phyloP scores from a whole-genome alignment of 306 rosid species.

The Boehmeria nivea region DNA sequence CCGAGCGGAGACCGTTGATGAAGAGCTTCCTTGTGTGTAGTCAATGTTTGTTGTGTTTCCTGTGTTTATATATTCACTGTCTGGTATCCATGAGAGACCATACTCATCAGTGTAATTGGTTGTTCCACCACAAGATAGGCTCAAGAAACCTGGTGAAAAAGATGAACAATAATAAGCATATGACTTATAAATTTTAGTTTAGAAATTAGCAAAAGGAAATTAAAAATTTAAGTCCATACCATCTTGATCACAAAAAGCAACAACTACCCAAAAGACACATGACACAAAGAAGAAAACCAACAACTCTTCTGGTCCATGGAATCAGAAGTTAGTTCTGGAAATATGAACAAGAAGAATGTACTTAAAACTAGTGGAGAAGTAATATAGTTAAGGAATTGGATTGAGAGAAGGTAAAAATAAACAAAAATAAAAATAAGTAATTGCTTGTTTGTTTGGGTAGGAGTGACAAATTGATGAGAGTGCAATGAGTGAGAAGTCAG shows the following conservation, averaged over 20 bases:
- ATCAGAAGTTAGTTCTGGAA: background rate
- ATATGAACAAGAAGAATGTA: slow-evolving; percentile 14
- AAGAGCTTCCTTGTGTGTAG: slow-evolving; percentile 30
- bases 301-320: slow-evolving; percentile 36
- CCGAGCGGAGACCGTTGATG: slow-evolving; percentile 38
- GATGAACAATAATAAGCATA: too few species aligned
- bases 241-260: slow-evolving; percentile 49
- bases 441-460: slow-evolving; percentile 39
- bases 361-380: background rate
- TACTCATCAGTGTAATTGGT: slow-evolving; percentile 49
- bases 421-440: slow-evolving; percentile 36
- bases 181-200: too few species aligned
- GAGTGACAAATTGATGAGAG: slow-evolving; percentile 29
- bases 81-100: slow-evolving; percentile 69
- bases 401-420: slow-evolving; percentile 15
- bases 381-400: slow-evolving; percentile 3
- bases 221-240: slow-evolving; percentile 35
- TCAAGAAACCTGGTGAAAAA: slow-evolving; percentile 65
- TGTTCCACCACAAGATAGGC: slow-evolving; percentile 85
- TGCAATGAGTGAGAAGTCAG: slow-evolving; percentile 19
- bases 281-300: slow-evolving; percentile 44
- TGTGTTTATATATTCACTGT: slow-evolving; percentile 45
- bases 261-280: slow-evolving; percentile 34
- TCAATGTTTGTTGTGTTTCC: slow-evolving; percentile 45
- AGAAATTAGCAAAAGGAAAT: too few species aligned